phyloP scores from a whole-genome alignment of 352 stramenopile species.

The Pythium scleroteichum region DNA sequence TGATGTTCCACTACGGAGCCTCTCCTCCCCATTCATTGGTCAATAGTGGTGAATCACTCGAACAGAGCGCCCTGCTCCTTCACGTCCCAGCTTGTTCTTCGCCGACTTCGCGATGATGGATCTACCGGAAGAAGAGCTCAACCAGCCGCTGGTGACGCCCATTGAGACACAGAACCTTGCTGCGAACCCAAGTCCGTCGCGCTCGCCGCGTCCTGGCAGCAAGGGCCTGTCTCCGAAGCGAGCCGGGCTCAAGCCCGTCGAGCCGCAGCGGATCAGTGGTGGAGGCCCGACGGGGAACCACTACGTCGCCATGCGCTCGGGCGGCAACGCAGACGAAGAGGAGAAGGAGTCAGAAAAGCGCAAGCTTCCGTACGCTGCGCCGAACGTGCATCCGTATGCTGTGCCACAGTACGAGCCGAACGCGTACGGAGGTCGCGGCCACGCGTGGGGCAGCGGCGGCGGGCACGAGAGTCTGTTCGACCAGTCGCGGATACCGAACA shows the following conservation, averaged over 20 bases:
- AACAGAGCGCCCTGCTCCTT: slow-evolving; percentile 19
- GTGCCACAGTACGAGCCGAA: slow-evolving; percentile 78
- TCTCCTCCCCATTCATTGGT: no score
- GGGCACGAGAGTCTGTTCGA: slow-evolving; percentile 43
- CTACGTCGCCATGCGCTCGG: slow-evolving; percentile 41
- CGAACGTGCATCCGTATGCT: slow-evolving; percentile 80
- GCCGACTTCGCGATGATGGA: slow-evolving; percentile 43
- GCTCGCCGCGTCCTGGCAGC: slow-evolving; percentile 18
- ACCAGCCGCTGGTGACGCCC: slow-evolving; percentile 60
- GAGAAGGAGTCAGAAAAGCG: slow-evolving; percentile 48
- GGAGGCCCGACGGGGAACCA: slow-evolving; percentile 24
- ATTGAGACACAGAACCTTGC: slow-evolving; percentile 15
- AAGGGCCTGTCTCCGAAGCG: slow-evolving; percentile 26
- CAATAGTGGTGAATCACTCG: no score
- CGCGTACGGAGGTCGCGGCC: slow-evolving; percentile 44
- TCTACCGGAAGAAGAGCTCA: slow-evolving; percentile 71
- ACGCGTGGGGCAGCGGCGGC: slow-evolving; percentile 32
- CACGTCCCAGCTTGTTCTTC: not conserved
- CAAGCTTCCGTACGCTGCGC: slow-evolving; percentile 62
- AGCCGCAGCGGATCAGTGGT: slow-evolving; percentile 17
- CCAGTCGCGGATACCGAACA: slow-evolving; percentile 45
- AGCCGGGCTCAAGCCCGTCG: slow-evolving; percentile 18
- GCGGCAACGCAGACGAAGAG: slow-evolving; percentile 50
- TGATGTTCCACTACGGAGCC: no score
- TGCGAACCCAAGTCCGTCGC: slow-evolving; percentile 7